Evolutionary conservation across 805 yeast genomes (phyloP).

Genomic region (Nakazawaea populi): DNA sequence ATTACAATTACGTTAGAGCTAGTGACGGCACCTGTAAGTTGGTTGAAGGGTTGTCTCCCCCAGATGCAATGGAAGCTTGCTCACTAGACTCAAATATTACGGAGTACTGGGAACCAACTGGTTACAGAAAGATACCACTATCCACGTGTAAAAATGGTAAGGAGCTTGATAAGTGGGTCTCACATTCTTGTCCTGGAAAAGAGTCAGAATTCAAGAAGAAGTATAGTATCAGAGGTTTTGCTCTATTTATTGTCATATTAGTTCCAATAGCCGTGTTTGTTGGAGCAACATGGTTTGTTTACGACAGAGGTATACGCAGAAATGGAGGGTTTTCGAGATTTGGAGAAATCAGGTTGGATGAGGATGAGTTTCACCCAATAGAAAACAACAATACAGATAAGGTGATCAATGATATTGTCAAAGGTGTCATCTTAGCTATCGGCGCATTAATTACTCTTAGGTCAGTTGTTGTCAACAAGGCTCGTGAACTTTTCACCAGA

Average conservation of each 20-base stretch:
- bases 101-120: conserved; percentile 85
- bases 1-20: conserved; percentile 69
- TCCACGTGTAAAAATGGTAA: conserved; percentile 85
- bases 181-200: conserved; percentile 86
- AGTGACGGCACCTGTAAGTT: conserved; percentile 81
- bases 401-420: conserved; percentile 52
- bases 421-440: conserved; percentile 44
- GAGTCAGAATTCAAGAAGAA: conserved; percentile 49
- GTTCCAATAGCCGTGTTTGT: conserved; percentile 52
- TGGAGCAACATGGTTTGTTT: conserved; percentile 60
- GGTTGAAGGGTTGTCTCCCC: conserved; percentile 66
- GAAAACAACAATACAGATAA: conserved; percentile 60
- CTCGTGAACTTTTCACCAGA: conserved; percentile 16
- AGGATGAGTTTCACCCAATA: conserved; percentile 38
- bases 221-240: conserved; percentile 46
- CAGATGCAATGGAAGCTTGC: conserved; percentile 61
- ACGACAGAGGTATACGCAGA: conserved; percentile 73
- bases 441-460: conserved; percentile 29
- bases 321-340: conserved; percentile 72
- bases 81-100: conserved; percentile 41
- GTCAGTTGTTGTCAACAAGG: conserved; percentile 12
- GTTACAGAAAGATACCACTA: conserved; percentile 80
- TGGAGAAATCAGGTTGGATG: conserved; percentile 84
- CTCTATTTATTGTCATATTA: conserved; percentile 45
- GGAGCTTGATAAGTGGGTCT: conserved; percentile 56